A percentile compares a stretch with the other conserved stretches of the same genome.
Evolutionary conservation across 2,329 filamentous ascomycete genomes (phyloP).

Genomic region (Dissoconium aciculare): DNA sequence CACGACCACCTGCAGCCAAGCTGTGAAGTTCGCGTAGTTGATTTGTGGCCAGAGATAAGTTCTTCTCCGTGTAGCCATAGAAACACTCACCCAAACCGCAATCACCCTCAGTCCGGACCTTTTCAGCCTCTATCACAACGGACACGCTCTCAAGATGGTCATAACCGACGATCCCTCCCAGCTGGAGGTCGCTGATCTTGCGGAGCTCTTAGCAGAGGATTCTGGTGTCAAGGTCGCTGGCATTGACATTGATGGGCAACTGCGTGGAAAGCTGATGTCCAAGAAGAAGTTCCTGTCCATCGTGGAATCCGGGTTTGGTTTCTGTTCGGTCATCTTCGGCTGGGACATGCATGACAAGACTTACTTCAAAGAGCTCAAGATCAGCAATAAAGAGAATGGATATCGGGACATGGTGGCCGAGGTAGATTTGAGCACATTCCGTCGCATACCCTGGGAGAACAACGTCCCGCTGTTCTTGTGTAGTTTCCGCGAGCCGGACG

Average conservation of each 20-base stretch:
- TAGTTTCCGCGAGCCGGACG: slow-evolving; percentile 68
- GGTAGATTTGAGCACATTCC: slow-evolving; percentile 61
- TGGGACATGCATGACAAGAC: slow-evolving; percentile 96
- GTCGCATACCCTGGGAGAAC: slow-evolving; percentile 82
- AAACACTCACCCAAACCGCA: slow-evolving; percentile 1
- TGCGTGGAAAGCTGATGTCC: slow-evolving; percentile 80
- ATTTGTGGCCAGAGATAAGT: too few relatives aligned
- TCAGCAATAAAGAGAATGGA: slow-evolving; percentile 83
- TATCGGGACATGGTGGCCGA: slow-evolving; percentile 75
- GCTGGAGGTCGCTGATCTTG: slow-evolving; percentile 50
- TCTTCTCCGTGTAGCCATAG: too few relatives aligned
- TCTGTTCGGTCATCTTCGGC: slow-evolving; percentile 87
- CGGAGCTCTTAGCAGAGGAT: slow-evolving; percentile 54
- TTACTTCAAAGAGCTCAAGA: slow-evolving; percentile 68
- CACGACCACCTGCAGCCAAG: too few relatives aligned
- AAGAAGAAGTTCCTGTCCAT: slow-evolving; percentile 87
- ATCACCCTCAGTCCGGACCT: background rate
- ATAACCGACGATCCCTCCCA: slow-evolving; percentile 22
- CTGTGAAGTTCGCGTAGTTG: too few relatives aligned
- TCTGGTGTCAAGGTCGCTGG: slow-evolving; percentile 75
- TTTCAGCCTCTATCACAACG: too few relatives aligned
- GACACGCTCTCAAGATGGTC: slow-evolving; percentile 16
- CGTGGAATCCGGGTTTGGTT: slow-evolving; percentile 68
- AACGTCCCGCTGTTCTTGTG: slow-evolving; percentile 75
- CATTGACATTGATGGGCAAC: slow-evolving; percentile 70